Percentiles rank a stretch among this genome's conserved stretches.
Evolutionary conservation across 2,329 filamentous ascomycete genomes (phyloP).

Genomic region (Sporothrix schenckii): DNA sequence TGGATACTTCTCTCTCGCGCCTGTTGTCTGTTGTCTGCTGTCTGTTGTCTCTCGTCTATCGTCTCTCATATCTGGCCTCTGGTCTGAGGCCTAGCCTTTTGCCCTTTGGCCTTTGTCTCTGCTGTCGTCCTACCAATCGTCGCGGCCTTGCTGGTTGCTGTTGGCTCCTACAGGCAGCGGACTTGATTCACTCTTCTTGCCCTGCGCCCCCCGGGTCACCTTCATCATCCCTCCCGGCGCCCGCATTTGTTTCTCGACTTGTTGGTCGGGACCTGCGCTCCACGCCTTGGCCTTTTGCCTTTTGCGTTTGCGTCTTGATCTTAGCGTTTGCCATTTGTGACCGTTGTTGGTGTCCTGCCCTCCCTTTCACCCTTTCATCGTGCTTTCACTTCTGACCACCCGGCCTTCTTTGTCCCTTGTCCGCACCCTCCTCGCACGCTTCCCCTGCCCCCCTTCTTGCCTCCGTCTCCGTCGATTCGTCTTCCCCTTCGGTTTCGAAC

Average conservation of each 20-base stretch:
- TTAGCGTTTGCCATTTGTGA: conserved; percentile 17
- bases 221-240: background rate
- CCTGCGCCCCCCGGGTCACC: background rate
- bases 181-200: background rate
- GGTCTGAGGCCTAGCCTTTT: background rate
- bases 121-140: background rate
- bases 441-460: background rate
- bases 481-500: background rate
- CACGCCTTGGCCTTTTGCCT: conserved; percentile 4
- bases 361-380: conserved; percentile 23
- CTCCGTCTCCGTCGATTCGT: background rate
- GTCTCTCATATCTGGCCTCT: background rate
- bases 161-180: background rate
- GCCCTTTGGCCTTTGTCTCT: background rate
- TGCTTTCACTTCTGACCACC: conserved; percentile 19
- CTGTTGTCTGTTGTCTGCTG: background rate
- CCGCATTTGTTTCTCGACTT: background rate
- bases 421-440: background rate
- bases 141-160: background rate
- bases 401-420: background rate
- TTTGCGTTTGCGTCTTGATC: conserved; percentile 23
- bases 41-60: background rate
- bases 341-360: background rate
- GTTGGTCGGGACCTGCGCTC: conserved; percentile 2
- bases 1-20: background rate